Base-by-base conservation (phyloP, 306 rosid genomes). In the Begonia fuchsioides region DNA sequence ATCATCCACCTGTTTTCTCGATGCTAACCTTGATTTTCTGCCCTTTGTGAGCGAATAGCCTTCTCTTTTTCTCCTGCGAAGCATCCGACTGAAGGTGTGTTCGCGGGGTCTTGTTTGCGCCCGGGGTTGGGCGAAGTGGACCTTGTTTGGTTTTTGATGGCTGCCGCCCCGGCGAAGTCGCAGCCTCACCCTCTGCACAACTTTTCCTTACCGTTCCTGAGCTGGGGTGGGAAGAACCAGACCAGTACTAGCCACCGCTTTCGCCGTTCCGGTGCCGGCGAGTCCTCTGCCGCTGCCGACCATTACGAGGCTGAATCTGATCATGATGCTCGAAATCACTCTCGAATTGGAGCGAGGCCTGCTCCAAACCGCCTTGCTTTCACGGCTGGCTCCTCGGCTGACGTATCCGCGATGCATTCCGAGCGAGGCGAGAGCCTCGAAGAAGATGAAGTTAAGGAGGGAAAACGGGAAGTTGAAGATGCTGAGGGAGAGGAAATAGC, bases 161-260 rank as follows among this genome's bases (percentile, higher is more conserved):
- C 95, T 15, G 79, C 95, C 7, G 81, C 80, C 9, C 98, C 95
- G 12, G 82, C 58, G 39, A 85, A 90, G 74, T 76, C 98, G 10
- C 81, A 76, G 55, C 98, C 94, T 38, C 81, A 76, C 53, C 98
- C 94, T 38, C 76, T 90, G 43, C 95, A 90, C 77, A 90, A 90
- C 74, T 90, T 90, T 69, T 43, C 95, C 10, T 68, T 85, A 1
- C 71, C 92, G 13, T 79, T 69, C 56, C 53, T 90, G 38, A 81
- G 80, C 64, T 90, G 98, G 95, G 95, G 98, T 0, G 81, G 71
- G 32, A 90, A 77, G 69, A 78, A 72, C 57, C 73, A 73, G 53
- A 59, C 82, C 38, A 80, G 60, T 74, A 32, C 54, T 45, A 60
- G 59, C 62, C 69, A 68, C 54, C 94, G 87, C 43, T 62, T 11